phyloP scores from a whole-genome alignment of 306 rosid species.

The Notholithocarpus densiflorus region DNA sequence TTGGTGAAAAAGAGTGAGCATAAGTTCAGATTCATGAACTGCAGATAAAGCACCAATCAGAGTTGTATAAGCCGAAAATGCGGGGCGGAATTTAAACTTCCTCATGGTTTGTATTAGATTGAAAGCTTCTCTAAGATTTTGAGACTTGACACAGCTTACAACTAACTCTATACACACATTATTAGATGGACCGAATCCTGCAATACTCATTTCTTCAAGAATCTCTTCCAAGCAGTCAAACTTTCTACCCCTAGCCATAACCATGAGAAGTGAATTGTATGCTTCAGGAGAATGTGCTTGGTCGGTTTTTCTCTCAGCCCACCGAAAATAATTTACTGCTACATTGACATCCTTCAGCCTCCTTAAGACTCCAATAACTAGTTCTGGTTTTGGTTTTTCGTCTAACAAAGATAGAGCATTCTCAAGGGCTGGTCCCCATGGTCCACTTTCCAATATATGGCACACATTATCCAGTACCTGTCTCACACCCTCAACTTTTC shows the following conservation, averaged over 20 bases:
- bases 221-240: conserved; percentile 58
- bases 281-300: conserved; percentile 59
- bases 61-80: conserved; percentile 84
- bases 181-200: conserved; percentile 75
- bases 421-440: conserved; percentile 74
- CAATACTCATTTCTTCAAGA: conserved; percentile 87
- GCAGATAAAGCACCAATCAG: conserved; percentile 78
- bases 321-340: conserved; percentile 68
- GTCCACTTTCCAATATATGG: conserved; percentile 53
- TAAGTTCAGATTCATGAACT: conserved; percentile 47
- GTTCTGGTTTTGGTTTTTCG: conserved; percentile 61
- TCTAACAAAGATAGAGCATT: conserved; percentile 42
- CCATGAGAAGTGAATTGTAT: conserved; percentile 75
- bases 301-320: conserved; percentile 73
- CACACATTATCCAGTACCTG: conserved; percentile 56
- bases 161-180: conserved; percentile 55
- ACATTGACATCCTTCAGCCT: conserved; percentile 60
- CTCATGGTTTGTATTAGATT: conserved; percentile 74
- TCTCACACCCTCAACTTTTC: conserved; percentile 38
- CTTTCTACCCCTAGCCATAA: conserved; percentile 73
- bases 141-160: conserved; percentile 45
- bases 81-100: conserved; percentile 89
- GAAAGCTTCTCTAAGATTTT: conserved; percentile 60
- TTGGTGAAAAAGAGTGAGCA: conserved; percentile 71
- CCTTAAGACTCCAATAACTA: conserved; percentile 73